Percentiles rank a stretch among this genome's conserved stretches.
Conservation (phyloP, 768 basidiomycete genomes). For the Krasilnikovozyma curviuscula region DNA sequence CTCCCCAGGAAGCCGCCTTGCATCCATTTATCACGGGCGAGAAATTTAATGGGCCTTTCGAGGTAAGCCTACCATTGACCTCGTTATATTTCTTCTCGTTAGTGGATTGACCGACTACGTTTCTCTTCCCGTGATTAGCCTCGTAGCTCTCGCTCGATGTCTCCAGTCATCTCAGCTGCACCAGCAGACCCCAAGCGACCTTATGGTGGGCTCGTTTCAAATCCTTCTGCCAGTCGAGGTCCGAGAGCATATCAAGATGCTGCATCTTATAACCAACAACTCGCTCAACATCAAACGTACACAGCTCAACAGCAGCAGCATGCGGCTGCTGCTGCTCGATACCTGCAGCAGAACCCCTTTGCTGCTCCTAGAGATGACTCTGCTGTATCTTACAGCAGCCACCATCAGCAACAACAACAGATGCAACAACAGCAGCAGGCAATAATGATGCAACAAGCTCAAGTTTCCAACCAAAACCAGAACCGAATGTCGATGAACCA, state of each 20-base stretch:
- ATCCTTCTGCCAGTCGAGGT: constrained; percentile 51
- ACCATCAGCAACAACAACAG: constrained; percentile 14
- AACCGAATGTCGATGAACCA: constrained; percentile 10
- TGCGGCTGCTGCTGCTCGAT: constrained; percentile 30
- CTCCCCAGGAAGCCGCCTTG: constrained; percentile 81
- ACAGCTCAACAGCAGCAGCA: constrained; percentile 66
- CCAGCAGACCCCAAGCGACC: constrained; percentile 48
- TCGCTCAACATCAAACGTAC: constrained; percentile 82
- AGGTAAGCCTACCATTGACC: constrained; percentile 17
- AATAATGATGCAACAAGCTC: constrained; percentile 7
- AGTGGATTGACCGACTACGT: not conserved
- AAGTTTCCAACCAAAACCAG: constrained; percentile 10
- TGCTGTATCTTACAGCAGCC: constrained; percentile 8
- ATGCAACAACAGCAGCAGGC: constrained; percentile 13
- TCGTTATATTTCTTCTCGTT: not conserved
- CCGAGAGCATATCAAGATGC: constrained; percentile 78
- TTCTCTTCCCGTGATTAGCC: not conserved
- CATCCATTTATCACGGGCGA: constrained; percentile 99
- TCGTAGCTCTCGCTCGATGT: not conserved
- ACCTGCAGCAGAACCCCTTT: constrained; percentile 72
- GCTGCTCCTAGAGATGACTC: constrained; percentile 32
- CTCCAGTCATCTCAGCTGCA: constrained; percentile 10
- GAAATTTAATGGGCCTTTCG: constrained; percentile 44
- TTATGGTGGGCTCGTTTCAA: constrained; percentile 79
- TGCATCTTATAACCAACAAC: constrained; percentile 80